These are phyloP conservation scores for Eutrema japonicum DNA, from an alignment of 345 rosid species.

Conservation along the genomic window DNA sequence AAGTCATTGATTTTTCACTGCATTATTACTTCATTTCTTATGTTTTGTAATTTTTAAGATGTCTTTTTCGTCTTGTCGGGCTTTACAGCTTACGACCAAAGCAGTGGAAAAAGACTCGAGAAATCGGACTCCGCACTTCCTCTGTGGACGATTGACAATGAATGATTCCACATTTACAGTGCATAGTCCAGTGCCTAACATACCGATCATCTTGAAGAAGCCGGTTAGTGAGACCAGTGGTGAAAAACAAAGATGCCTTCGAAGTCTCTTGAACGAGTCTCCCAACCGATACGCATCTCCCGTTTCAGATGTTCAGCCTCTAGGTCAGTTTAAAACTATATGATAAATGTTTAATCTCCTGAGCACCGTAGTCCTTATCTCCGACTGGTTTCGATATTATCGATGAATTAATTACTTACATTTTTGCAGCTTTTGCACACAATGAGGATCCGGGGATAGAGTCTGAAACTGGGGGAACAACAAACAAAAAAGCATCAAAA, in stretches of 20 bases:
- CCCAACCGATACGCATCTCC: constrained; percentile 33
- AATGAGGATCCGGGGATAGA: constrained; percentile 52
- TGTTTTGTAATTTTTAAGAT: not conserved
- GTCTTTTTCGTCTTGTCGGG: not conserved
- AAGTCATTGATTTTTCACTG: constrained; percentile 10
- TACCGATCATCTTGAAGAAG: constrained; percentile 59
- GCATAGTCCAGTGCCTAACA: constrained; percentile 50
- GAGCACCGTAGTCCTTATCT: constrained; percentile 9
- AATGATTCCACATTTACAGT: constrained; percentile 56
- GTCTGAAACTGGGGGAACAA: constrained; percentile 51
- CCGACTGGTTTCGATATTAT: not conserved
- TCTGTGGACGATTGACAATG: constrained; percentile 61
- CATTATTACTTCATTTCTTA: not conserved
- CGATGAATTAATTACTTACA: not conserved
- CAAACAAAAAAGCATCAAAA: constrained; percentile 45
- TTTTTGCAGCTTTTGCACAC: constrained; percentile 55
- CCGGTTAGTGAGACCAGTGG: constrained; percentile 45
- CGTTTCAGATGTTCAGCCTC: constrained; percentile 23
- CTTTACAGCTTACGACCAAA: constrained; percentile 64
- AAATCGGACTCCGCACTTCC: constrained; percentile 73
- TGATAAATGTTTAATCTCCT: not conserved
- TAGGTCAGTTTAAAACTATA: constrained; percentile 29
- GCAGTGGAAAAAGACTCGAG: constrained; percentile 75
- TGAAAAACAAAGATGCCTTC: constrained; percentile 49
- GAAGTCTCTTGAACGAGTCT: constrained; percentile 47